Percentiles rank a stretch among this genome's conserved stretches.
Evolutionary conservation across 148 eudicot genomes (phyloP).

Genomic region (Polygonum aviculare): DNA sequence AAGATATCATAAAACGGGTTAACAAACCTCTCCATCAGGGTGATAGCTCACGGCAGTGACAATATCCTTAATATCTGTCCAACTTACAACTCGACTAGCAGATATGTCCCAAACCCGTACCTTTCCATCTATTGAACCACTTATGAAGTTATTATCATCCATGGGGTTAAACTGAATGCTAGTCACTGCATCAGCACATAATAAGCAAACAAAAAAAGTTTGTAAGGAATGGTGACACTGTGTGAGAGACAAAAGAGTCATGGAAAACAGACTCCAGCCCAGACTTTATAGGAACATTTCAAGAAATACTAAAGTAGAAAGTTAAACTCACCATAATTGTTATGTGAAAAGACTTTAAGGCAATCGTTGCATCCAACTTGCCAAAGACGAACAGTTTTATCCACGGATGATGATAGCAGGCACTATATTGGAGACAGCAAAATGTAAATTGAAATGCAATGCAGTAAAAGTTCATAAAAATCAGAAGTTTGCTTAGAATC

Average conservation of each 20-base stretch:
- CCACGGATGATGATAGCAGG: constrained; percentile 66
- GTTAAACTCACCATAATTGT: constrained; percentile 53
- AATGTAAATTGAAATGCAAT: constrained; percentile 3
- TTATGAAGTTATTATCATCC: constrained; percentile 69
- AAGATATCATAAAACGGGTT: background rate
- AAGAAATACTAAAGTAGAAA: constrained; percentile 4
- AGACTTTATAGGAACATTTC: background rate
- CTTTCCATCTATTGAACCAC: constrained; percentile 97
- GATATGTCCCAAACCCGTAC: constrained; percentile 81
- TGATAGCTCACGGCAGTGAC: constrained; percentile 85
- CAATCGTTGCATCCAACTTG: constrained; percentile 60
- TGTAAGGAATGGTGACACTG: background rate
- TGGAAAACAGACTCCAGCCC: background rate
- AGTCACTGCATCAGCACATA: constrained; percentile 62
- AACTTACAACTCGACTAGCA: constrained; percentile 62
- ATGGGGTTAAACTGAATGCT: constrained; percentile 82
- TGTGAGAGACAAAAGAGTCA: background rate
- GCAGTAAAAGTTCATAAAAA: background rate
- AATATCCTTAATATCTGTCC: constrained; percentile 85
- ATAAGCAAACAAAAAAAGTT: background rate
- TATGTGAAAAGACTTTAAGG: constrained; percentile 65
- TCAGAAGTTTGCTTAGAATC: background rate
- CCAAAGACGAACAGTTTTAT: constrained; percentile 91
- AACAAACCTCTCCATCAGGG: constrained; percentile 74
- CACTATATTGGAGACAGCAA: constrained; percentile 22